These are phyloP conservation scores for cucumber (Cucumis sativus) DNA, from an alignment of 306 rosid genomes.

Conservation along the genomic window Cucumber_9930_V3 NC_026660.2:9151501-9152000, in stretches of 20 bases:
- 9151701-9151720: neutral
- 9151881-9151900: neutral
- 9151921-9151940: neutral
- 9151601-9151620: too few relatives aligned
- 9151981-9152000: too few relatives aligned
- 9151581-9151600: too few relatives aligned
- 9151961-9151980: neutral
- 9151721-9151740: neutral
- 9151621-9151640: too few relatives aligned
- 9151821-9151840: neutral
- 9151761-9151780: neutral
- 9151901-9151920: neutral
- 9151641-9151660: too few relatives aligned
- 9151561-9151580: too few relatives aligned
- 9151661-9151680: too few relatives aligned
- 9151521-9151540: too few relatives aligned
- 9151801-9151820: neutral
- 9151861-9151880: neutral
- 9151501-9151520: too few relatives aligned
- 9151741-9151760: neutral
- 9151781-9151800: neutral
- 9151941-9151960: neutral
- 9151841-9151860: neutral
- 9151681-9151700: too few relatives aligned
- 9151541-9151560: too few relatives aligned